Base-by-base conservation (phyloP, 1,284 basidiomycete species). In the Pulchroboletus neoregius region DNA sequence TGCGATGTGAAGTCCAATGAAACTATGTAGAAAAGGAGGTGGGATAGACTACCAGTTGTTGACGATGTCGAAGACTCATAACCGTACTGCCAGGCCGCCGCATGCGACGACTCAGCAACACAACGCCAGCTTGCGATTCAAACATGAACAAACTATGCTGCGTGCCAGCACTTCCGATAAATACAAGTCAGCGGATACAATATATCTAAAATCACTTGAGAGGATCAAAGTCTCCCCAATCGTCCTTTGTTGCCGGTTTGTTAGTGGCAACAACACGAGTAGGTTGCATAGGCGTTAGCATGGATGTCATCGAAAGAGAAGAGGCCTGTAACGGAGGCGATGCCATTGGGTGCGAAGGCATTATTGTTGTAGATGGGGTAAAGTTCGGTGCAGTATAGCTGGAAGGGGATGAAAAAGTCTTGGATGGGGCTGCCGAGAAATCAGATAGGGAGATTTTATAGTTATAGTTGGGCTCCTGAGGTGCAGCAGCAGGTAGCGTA, bases 171-270 rank as follows among this genome's bases (percentile, higher is more conserved):
- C n/a, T n/a, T 8, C 16, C 9, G 9, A 12, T 10, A 26, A n/a
- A 24, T 39, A 26, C 28, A 28, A 22, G 18, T 31, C 8, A 28
- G 20, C 22, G 46, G 26, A 37, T 49, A 56, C 44, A 16, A n/a
- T 39, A 31, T 22, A 28, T 39, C 38, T 23, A 43, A 39, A n/a
- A 35, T 62, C 43, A 68, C 37, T 49, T 68, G 27, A 65, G 62
- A 24, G 87, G 87, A 70, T 91, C 87, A 61, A 91, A 91, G 60
- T 87, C 87, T 20, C 79, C 80, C 84, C 84, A 89, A 51, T 83
- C 82, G 53, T 79, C 73, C 55, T 82, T 82, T 27, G 79, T 50
- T 16, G 49, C 71, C 12, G 75, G 62, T 47, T 74, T 76, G 46
- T 74, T 79, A 15, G 70, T 49, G 27, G 72, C 52, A 45, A 55